These are phyloP conservation scores for Aspergillus pseudoviridinutans DNA, from an alignment of 2,329 filamentous ascomycete species.

Conservation along the genomic window DNA sequence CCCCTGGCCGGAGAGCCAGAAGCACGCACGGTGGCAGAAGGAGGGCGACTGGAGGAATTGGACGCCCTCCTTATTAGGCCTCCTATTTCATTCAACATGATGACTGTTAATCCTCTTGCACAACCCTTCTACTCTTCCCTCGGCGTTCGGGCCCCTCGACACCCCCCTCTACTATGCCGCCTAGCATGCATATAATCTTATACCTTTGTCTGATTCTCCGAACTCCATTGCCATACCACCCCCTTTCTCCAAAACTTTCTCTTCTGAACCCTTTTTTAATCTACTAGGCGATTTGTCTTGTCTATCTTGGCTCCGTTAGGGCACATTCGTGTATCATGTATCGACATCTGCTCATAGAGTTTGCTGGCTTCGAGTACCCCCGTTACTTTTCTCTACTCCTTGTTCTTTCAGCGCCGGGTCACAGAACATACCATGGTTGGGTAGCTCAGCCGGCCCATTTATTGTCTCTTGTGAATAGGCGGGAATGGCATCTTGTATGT, in stretches of 20 bases:
- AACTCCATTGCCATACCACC: neutral
- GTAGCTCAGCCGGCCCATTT: neutral
- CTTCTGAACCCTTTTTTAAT: neutral
- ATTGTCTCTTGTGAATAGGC: neutral
- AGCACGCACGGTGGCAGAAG: slow-evolving; percentile 17
- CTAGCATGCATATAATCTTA: neutral
- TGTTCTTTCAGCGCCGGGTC: neutral
- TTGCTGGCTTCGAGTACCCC: neutral
- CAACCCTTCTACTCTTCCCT: slow-evolving; percentile 6
- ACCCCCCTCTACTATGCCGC: neutral
- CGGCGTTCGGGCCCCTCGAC: neutral
- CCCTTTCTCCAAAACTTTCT: neutral
- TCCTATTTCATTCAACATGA: neutral
- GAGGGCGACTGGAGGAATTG: slow-evolving; percentile 26
- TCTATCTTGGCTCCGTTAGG: neutral
- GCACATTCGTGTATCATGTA: neutral
- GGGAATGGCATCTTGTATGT: neutral
- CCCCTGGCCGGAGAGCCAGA: slow-evolving; percentile 4
- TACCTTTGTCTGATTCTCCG: neutral
- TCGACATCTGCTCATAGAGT: neutral
- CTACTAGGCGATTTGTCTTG: neutral
- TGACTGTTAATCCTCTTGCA: neutral
- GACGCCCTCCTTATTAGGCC: slow-evolving; percentile 31
- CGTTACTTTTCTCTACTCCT: neutral
- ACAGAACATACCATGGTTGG: neutral